A percentile compares a stretch with the other conserved stretches of the same genome.
phyloP scores from a whole-genome alignment of 2,329 filamentous ascomycete genomes.

The Fusarium haematococcum region DNA sequence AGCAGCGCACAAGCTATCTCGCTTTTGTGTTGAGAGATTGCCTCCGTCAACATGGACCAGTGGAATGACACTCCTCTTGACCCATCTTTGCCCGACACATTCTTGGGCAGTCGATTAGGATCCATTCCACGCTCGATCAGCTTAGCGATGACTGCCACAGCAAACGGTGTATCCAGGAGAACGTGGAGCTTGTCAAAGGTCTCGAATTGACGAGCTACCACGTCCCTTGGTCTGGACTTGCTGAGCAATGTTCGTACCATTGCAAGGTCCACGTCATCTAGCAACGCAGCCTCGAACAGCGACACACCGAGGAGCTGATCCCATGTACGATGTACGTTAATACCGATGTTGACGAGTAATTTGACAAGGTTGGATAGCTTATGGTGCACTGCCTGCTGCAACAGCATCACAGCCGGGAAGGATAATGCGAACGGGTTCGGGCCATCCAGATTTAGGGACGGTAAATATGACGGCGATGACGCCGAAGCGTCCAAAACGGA shows the following conservation, averaged over 20 bases:
- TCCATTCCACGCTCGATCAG: conserved; percentile 32
- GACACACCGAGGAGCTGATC: conserved; percentile 5
- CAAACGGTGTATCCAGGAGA: background rate
- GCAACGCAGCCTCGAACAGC: conserved; percentile 27
- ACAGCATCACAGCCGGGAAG: conserved; percentile 16
- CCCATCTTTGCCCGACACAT: background rate
- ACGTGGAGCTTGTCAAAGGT: conserved; percentile 25
- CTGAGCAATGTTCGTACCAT: conserved; percentile 23
- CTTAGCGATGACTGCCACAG: conserved; percentile 11
- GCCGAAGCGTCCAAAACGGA: conserved; percentile 7
- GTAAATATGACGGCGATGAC: background rate
- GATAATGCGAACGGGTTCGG: conserved; percentile 8
- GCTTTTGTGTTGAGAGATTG: conserved; percentile 11
- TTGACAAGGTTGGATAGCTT: conserved; percentile 12
- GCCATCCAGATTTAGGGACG: background rate
- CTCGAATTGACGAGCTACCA: conserved; percentile 24
- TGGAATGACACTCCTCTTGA: background rate
- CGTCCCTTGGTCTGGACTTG: conserved; percentile 12
- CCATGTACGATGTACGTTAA: conserved; percentile 19
- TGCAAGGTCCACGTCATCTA: conserved; percentile 4
- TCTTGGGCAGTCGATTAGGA: conserved; percentile 14
- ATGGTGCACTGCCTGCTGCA: conserved; percentile 15
- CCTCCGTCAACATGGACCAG: conserved; percentile 25
- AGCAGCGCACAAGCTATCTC: conserved; percentile 28
- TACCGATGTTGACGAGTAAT: conserved; percentile 24